Evolutionary conservation across 495 filamentous ascomycete species (phyloP), one percentile per base, ranked within the genome.

Genomic region (Apiosordaria backusii): DNA sequence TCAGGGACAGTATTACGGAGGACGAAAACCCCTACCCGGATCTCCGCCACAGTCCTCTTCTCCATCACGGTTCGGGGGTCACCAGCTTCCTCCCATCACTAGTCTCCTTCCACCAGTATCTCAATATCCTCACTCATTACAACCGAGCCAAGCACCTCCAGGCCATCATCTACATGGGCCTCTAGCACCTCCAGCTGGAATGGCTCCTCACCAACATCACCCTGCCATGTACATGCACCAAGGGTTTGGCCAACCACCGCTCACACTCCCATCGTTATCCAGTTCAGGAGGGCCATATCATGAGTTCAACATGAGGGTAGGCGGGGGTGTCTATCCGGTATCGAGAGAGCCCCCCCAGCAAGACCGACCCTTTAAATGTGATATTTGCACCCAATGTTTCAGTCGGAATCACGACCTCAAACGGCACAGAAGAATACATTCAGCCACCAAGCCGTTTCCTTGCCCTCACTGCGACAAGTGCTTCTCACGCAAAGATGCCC

Each of bases 361-460:
- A 24, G 93, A 99, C 70, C 86, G 93, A 10, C 95, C 95, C 0
- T 97, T 95, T 81, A 93, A 93, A 71, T 99, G 94, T 75, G 92
- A 97, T 71, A 82, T 90, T 71, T 99, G 95, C 74, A 88, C 92
- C 1, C 91, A 96, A 74, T 90, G 90, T 63, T 99, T 99, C 83
- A 97, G 96, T 74, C 86, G 94, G 10, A 99, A 99, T 67, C 95
- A 99, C 74, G 95, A 99, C 73, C 80, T 99, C 63, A 99, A 99
- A 77, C 86, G 94, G 62, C 94, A 99, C 73, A 96, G 95, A 77
- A 82, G 92, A 60, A 97, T 99, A 63, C 94, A 99, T 78, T 78
- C 97, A 63, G 90, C 92, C 0, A 90, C 96, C 54, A 97, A 97
- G 80, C 94, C 94, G 0, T 97, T 92, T 76, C 93, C 94, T 0